Percentiles rank a stretch among this genome's conserved stretches.
Conservation (phyloP, 2,329 filamentous ascomycete species). For the Aspergillus pseudotamarii region DNA sequence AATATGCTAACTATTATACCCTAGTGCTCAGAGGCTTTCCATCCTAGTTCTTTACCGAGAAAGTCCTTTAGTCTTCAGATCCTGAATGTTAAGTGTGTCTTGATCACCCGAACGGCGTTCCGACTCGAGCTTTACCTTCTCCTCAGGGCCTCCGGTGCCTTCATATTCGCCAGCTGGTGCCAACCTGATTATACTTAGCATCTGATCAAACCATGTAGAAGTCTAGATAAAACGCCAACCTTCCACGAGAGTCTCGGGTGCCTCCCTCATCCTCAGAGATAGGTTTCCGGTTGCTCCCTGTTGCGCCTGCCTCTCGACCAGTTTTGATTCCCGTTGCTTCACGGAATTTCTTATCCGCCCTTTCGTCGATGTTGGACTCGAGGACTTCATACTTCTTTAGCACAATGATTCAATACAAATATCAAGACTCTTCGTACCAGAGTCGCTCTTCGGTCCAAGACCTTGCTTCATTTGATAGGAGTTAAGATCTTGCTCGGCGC, state of each 20-base stretch:
- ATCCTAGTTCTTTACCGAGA: constrained; percentile 12
- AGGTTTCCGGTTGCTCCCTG: constrained; percentile 41
- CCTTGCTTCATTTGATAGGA: constrained; percentile 44
- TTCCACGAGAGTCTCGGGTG: constrained; percentile 38
- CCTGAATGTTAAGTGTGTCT: constrained; percentile 28
- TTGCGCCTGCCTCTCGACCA: constrained; percentile 36
- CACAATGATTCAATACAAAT: background rate
- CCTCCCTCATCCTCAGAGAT: constrained; percentile 48
- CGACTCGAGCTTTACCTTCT: constrained; percentile 32
- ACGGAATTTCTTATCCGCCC: constrained; percentile 42
- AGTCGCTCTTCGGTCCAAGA: constrained; percentile 41
- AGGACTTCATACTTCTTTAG: constrained; percentile 24
- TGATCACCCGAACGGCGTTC: constrained; percentile 33
- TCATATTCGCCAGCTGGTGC: constrained; percentile 41
- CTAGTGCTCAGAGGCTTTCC: background rate
- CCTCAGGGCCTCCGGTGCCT: constrained; percentile 39
- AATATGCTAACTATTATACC: background rate
- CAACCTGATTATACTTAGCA: constrained; percentile 27
- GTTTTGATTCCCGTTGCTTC: constrained; percentile 39
- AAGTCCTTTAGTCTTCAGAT: constrained; percentile 27
- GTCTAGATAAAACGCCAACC: constrained; percentile 28
- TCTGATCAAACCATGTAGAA: too few relatives aligned
- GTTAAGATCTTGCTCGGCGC: constrained; percentile 46
- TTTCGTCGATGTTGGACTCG: constrained; percentile 47
- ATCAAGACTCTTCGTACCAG: constrained; percentile 32